Evolutionary conservation across 768 basidiomycete species (phyloP), one percentile per base, ranked within the genome.

Genomic region (Podaxis sp.): DNA sequence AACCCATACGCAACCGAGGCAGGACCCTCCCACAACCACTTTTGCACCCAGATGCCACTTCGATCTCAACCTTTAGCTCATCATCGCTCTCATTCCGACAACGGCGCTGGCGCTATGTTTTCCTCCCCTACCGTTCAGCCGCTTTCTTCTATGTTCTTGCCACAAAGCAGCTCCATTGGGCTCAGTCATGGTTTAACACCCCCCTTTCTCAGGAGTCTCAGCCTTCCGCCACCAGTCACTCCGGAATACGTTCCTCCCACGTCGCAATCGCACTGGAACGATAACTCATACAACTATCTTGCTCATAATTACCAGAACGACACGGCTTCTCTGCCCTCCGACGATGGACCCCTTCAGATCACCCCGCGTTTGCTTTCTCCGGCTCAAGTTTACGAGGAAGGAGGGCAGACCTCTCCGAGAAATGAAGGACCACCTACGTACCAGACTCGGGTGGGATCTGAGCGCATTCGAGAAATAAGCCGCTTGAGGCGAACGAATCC

Each of bases 391-490:
- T 7, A 44, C 12, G 59, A 40, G 9, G 38, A 52, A 19, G 49
- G 24, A 7, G 39, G 22, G 4, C 11, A 38, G 3, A 38, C 58
- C 13, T 40, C 38, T 15, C 36, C 51, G 52, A 28, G 11, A 13
- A 28, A 13, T 39, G 51, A 8, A 17, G 13, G 36, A 6, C 8
- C 52, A 6, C 13, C 46, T 4, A 9, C 30, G 11, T 63, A 51
- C 17, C 54, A 63, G 36, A 1, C 24, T 19, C 54, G 61, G 3
- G 55, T 63, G 38, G 61, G 61, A 2, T 63, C 61, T 12, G 61
- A 63, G 28, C 61, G 61, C 38, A 63, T 55, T 12, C 61, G 61
- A 4, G 54, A 33, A 13, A 63, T 56, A 13, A 63, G 61, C 4
- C 61, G 26, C 17, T 39, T 22, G 28, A 63, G 61, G 33, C 44